These are phyloP conservation scores for Claviceps lovelessii DNA, from an alignment of 2,329 filamentous ascomycete species.

Conservation along the genomic window DNA sequence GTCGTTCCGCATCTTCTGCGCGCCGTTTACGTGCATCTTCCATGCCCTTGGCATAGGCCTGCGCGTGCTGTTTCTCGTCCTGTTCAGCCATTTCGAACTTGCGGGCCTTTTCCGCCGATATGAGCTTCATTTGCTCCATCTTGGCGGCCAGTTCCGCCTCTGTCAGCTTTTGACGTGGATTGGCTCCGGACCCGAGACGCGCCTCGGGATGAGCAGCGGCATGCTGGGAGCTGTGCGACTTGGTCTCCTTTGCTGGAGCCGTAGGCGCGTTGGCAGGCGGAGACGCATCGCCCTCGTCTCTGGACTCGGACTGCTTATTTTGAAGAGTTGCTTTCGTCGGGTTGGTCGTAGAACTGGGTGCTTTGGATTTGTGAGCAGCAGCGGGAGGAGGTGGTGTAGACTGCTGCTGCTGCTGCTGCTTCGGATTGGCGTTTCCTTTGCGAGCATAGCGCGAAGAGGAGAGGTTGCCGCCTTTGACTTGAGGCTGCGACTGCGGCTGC, in stretches of 20 bases:
- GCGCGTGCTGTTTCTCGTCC: conserved; percentile 41
- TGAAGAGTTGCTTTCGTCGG: neutral
- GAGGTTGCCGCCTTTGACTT: conserved; percentile 3
- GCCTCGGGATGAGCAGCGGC: conserved; percentile 23
- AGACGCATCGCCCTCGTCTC: conserved; percentile 2
- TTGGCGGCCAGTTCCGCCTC: conserved; percentile 43
- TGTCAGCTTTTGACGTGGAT: conserved; percentile 46
- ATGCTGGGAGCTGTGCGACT: conserved; percentile 10
- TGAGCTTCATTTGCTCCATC: conserved; percentile 46
- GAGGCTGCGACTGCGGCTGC: neutral
- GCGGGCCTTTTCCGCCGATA: conserved; percentile 42
- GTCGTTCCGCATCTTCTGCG: conserved; percentile 37
- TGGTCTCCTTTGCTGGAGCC: conserved; percentile 11
- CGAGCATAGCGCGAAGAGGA: conserved; percentile 7
- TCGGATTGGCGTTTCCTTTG: conserved; percentile 7
- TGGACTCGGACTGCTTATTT: neutral
- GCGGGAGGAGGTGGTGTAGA: conserved; percentile 6
- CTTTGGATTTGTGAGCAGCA: neutral
- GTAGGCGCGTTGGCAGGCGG: conserved; percentile 19
- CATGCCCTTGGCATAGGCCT: conserved; percentile 39
- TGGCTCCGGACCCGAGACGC: conserved; percentile 39
- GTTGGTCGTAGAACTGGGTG: neutral
- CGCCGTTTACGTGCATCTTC: conserved; percentile 39
- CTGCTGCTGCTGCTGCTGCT: neutral
- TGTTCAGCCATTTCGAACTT: conserved; percentile 44